phyloP scores from a whole-genome alignment of 225 moss, liverwort and hornwort species.

The Sphagnum tenellum region DNA sequence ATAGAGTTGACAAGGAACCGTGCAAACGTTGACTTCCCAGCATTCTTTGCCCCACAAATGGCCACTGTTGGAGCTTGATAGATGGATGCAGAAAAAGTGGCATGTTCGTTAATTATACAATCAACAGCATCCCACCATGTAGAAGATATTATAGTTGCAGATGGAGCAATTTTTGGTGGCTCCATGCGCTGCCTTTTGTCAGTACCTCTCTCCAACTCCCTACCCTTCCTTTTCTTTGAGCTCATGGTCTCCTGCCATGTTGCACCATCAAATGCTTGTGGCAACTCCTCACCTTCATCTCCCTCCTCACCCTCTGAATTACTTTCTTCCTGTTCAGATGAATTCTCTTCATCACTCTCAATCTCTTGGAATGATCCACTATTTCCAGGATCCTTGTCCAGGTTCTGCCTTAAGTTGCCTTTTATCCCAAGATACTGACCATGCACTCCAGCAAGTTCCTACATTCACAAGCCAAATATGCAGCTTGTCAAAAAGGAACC shows the following conservation, averaged over 20 bases:
- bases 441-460: constrained; percentile 26
- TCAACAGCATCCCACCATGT: constrained; percentile 42
- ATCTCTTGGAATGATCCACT: constrained; percentile 1
- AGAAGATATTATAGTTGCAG: constrained; percentile 23
- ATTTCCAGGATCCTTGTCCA: constrained; percentile 9
- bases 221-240: constrained; percentile 12
- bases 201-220: constrained; percentile 1
- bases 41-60: constrained; percentile 73
- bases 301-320: constrained; percentile 23
- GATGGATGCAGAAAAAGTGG: not conserved
- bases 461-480: not conserved
- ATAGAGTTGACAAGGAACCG: constrained; percentile 73
- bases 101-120: constrained; percentile 9
- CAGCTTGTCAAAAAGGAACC: not conserved
- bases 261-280: constrained; percentile 31
- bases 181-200: constrained; percentile 20
- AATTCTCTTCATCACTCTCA: constrained; percentile 29
- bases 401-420: constrained; percentile 3
- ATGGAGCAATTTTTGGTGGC: constrained; percentile 11
- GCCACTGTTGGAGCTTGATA: constrained; percentile 39
- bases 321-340: constrained; percentile 34
- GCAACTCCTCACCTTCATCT: constrained; percentile 14
- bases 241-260: constrained; percentile 21
- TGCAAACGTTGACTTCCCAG: constrained; percentile 84
- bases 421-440: constrained; percentile 12